Evolutionary conservation across 805 yeast genomes (phyloP), one percentile per base, ranked within the genome.

Genomic region (Starmerella tilneyi): DNA sequence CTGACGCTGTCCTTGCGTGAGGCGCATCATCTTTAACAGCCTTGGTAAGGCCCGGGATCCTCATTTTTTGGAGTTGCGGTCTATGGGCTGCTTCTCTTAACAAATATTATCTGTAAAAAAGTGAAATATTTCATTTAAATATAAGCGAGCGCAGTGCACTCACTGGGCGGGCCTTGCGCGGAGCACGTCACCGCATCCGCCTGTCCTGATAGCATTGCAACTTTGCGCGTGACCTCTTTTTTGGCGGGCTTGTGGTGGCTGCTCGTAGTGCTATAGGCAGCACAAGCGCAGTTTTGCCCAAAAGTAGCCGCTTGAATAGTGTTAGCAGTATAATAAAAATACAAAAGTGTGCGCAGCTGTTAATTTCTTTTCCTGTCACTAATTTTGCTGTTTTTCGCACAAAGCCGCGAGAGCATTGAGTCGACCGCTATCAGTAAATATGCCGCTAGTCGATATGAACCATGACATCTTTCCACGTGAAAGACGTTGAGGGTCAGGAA

Each of bases 391-490:
- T n/a, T n/a, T n/a, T n/a, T n/a, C n/a, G n/a, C n/a, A n/a, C n/a
- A n/a, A n/a, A n/a, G n/a, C n/a, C n/a, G n/a, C n/a, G n/a, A n/a
- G n/a, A n/a, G n/a, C n/a, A n/a, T n/a, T n/a, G n/a, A n/a, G n/a
- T n/a, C n/a, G n/a, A n/a, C n/a, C n/a, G n/a, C n/a, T n/a, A n/a
- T n/a, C n/a, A n/a, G n/a, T n/a, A n/a, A n/a, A n/a, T n/a, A n/a
- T n/a, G n/a, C n/a, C n/a, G n/a, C n/a, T n/a, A n/a, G n/a, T n/a
- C n/a, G n/a, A n/a, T n/a, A n/a, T n/a, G n/a, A 15, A 12, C n/a
- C 36, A 33, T 33, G 24, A 20, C 35, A 31, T 31, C 35, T 31
- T 31, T n/a, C 35, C 36, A 33, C 36, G 36, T 33, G 36, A 33
- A 33, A 33, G 19, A 33, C 21, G 26, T 23, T 15, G 36, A 33